These are phyloP conservation scores for Dioscorea dumetorum DNA, from an alignment of 106 monocot genomes.

Conservation along the genomic window DNA sequence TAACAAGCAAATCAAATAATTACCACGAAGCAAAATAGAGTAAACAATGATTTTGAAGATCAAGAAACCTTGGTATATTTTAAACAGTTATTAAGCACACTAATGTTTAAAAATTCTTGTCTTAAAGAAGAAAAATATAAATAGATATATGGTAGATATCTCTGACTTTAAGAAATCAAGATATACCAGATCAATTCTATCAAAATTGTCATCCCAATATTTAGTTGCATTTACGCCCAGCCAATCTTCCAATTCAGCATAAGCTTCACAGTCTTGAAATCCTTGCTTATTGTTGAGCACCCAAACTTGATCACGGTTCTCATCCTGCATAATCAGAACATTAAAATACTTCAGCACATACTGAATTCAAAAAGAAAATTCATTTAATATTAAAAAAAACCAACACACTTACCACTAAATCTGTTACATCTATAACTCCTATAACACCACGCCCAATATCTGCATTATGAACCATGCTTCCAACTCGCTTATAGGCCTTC, in stretches of 20 bases:
- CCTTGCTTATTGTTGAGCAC: conserved; percentile 84
- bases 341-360: neutral
- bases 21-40: neutral
- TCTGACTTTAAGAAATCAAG: neutral
- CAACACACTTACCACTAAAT: conserved; percentile 43
- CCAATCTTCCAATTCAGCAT: conserved; percentile 70
- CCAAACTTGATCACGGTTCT: conserved; percentile 30
- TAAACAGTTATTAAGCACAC: no score
- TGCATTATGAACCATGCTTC: conserved; percentile 55
- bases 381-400: neutral
- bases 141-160: no score
- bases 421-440: conserved; percentile 65
- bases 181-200: conserved; percentile 52
- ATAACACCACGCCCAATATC: conserved; percentile 71
- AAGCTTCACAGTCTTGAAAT: conserved; percentile 76
- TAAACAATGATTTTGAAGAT: no score
- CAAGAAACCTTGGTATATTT: no score
- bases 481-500: conserved; percentile 83
- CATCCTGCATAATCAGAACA: conserved; percentile 33
- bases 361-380: neutral
- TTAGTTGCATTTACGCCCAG: conserved; percentile 43
- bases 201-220: conserved; percentile 71
- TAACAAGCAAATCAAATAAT: neutral
- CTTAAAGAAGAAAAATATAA: no score
- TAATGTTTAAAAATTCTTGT: no score